Evolutionary conservation across 2,329 filamentous ascomycete species (phyloP), one percentile per base, ranked within the genome.

Genomic region (Penicillium sp.): DNA sequence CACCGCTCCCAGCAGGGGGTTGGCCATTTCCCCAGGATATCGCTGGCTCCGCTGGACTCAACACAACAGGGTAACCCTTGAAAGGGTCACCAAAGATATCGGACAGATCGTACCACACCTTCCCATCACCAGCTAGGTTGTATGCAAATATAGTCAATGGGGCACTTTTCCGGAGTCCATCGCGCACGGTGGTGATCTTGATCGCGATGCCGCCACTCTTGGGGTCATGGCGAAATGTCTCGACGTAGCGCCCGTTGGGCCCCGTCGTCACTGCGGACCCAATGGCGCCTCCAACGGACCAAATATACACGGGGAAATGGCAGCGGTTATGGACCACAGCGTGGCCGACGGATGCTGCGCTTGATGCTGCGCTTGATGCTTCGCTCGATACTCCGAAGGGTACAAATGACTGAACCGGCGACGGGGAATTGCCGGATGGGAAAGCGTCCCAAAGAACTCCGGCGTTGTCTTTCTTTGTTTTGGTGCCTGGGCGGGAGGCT

Each of bases 41-140:
- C 16, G 44, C 26, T 14, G 55, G 58, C 8, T 67, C 64, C 11
- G 67, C 57, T 7, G 69, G 67, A 6, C 49, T 6, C 35, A 75
- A 31, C 11, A 25, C 53, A 14, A 76, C 69, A 1, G 49, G 33
- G 13, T 63, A 50, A 13, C 72, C 72, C 9, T 55, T 54, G 59
- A 79, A 79, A 4, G 77, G 72, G 61, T 79, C 74, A 9, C 77
- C 78, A 65, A 76, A 75, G 19, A 79, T 75, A 69, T 79, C 76
- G 3, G 73, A 75, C 42, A 80, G 63, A 63, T 78, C 76, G 58
- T 78, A 80, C 67, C 75, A 78, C 48, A 79, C 68, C 37, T 62
- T 55, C 1, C 55, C 33, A 0, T 49, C 50, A 7, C 55, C 46
- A 33, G 59, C 59, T 21, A 78, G 64, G 33, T 71, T 77, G 62